Evolutionary conservation across 306 rosid genomes (phyloP).

Genomic region (Vicia villosa): DNA sequence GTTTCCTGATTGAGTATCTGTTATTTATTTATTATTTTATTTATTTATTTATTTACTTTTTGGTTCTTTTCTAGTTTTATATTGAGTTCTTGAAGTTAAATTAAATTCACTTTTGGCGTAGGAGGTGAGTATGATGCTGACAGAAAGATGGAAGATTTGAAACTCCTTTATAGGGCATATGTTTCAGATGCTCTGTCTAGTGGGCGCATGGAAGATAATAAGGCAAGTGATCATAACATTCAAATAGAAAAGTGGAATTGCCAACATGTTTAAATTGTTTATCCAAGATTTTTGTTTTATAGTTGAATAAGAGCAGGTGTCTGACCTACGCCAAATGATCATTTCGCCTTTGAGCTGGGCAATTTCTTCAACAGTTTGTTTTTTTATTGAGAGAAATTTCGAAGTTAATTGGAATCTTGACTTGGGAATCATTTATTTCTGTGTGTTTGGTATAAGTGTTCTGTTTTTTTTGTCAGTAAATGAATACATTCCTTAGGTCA

Average conservation of each 20-base stretch:
- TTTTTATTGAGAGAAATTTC: background rate
- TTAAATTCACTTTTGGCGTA: constrained; percentile 45
- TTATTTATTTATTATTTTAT: too few relatives aligned
- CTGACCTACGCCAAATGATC: background rate
- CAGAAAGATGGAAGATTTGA: constrained; percentile 81
- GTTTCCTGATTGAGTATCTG: constrained; percentile 24
- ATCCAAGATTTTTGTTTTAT: background rate
- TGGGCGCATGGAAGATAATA: constrained; percentile 50
- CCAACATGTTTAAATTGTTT: background rate
- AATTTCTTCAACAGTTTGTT: constrained; percentile 2
- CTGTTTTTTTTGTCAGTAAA: background rate
- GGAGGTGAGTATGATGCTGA: constrained; percentile 83
- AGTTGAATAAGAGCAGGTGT: background rate
- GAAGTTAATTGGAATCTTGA: background rate
- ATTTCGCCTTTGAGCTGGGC: background rate
- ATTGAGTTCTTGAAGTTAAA: constrained; percentile 27
- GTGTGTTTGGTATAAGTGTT: background rate
- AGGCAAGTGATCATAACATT: constrained; percentile 40
- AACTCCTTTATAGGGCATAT: constrained; percentile 69
- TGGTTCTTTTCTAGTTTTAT: constrained; percentile 15
- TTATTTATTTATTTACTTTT: background rate
- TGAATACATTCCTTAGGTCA: background rate
- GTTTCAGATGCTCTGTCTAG: constrained; percentile 52
- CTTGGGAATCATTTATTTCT: background rate
- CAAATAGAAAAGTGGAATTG: constrained; percentile 21